Evolutionary conservation across 352 stramenopile species (phyloP).

Genomic region (Pythium plurisporium): DNA sequence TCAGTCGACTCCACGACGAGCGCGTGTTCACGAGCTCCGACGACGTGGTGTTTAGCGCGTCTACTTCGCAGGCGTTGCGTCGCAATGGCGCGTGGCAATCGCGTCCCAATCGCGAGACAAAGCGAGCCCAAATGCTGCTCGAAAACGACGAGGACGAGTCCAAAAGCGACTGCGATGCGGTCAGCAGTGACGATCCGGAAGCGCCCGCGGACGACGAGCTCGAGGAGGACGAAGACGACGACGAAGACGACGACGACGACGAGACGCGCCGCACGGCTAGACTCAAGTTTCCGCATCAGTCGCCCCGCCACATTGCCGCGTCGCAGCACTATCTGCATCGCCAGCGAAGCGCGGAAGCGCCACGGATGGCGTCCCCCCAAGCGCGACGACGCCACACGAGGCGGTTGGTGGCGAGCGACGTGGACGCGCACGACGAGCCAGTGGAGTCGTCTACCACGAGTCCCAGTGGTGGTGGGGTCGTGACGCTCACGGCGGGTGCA

Average conservation of each 20-base stretch:
- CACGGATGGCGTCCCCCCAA: not conserved
- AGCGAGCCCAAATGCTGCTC: not conserved
- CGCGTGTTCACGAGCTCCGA: constrained; percentile 63
- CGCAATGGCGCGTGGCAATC: not conserved
- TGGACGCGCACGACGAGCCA: not conserved
- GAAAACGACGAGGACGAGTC: constrained; percentile 6
- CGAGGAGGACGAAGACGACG: constrained; percentile 8
- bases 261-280: constrained; percentile 33
- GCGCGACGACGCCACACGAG: constrained; percentile 5
- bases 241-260: constrained; percentile 23
- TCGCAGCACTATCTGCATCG: constrained; percentile 13
- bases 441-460: too few relatives aligned
- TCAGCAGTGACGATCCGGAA: not conserved
- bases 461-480: not conserved
- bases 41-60: constrained; percentile 44
- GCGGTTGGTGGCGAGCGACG: not conserved
- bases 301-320: constrained; percentile 19
- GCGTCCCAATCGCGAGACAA: not conserved
- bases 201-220: constrained; percentile 13
- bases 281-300: constrained; percentile 28
- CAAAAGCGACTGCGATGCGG: constrained; percentile 4
- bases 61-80: constrained; percentile 12
- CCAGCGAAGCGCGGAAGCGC: not conserved
- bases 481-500: not conserved
- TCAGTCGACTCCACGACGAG: constrained; percentile 52